Percentiles rank a stretch among this genome's conserved stretches.
Conservation (phyloP, 192 early-diverging fungal species). For the Rhizophagus clarus region DNA sequence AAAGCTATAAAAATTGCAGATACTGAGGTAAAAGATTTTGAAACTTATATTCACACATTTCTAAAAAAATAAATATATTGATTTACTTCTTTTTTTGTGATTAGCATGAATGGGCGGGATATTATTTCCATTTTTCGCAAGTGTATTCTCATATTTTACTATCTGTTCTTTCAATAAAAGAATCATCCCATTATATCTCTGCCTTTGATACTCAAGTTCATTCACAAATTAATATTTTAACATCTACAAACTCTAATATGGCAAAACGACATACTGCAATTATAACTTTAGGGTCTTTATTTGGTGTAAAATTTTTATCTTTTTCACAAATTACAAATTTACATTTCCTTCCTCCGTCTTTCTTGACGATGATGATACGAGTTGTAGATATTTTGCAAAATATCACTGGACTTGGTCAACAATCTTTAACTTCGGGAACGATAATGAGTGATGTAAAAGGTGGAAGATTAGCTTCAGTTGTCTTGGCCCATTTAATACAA, state of each 20-base stretch:
- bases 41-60: no score
- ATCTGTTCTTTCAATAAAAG: background rate
- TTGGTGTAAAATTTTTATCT: slow-evolving; percentile 34
- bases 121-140: slow-evolving; percentile 38
- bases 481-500: slow-evolving; percentile 45
- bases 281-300: slow-evolving; percentile 35
- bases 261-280: slow-evolving; percentile 31
- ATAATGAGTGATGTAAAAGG: slow-evolving; percentile 49
- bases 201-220: slow-evolving; percentile 28
- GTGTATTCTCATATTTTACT: slow-evolving; percentile 32
- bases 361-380: background rate
- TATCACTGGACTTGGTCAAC: slow-evolving; percentile 32
- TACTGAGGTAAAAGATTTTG: slow-evolving; percentile 28
- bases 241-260: slow-evolving; percentile 20
- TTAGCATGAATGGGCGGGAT: slow-evolving; percentile 22
- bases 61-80: background rate
- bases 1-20: slow-evolving; percentile 20
- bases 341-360: slow-evolving; percentile 20
- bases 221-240: slow-evolving; percentile 20
- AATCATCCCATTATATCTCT: background rate
- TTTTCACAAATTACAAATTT: background rate
- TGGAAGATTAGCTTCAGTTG: slow-evolving; percentile 49
- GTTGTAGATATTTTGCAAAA: slow-evolving; percentile 29
- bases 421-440: slow-evolving; percentile 3
- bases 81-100: background rate